Evolutionary conservation across 306 rosid genomes (phyloP).

Genomic region (Prunus davidiana): DNA sequence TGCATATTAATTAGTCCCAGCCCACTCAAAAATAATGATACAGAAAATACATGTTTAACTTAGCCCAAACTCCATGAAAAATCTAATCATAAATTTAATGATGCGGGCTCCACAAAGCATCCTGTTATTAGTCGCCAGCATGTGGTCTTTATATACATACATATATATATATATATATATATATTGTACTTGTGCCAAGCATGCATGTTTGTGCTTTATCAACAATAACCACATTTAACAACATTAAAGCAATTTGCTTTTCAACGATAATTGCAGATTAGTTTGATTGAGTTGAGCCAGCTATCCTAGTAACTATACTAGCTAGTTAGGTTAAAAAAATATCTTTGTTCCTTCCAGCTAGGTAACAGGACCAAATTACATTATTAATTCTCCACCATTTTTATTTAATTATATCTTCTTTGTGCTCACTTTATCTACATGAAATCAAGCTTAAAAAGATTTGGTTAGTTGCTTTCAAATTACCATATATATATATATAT

Average conservation of each 20-base stretch:
- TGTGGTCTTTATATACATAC: conserved; percentile 9
- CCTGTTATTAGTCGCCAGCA: conserved; percentile 40
- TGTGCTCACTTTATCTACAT: background rate
- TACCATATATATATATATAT: too few species aligned
- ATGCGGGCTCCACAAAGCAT: conserved; percentile 36
- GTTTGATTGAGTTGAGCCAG: too few species aligned
- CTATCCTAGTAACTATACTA: too few species aligned
- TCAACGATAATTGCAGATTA: too few species aligned
- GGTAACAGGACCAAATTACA: too few species aligned
- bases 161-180: background rate
- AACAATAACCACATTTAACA: background rate
- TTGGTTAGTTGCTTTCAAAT: background rate
- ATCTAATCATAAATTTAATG: conserved; percentile 35
- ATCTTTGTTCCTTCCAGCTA: too few species aligned
- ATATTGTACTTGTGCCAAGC: background rate
- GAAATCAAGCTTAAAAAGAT: too few species aligned
- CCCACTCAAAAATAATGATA: background rate
- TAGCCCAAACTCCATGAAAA: conserved; percentile 39
- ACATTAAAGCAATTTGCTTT: too few species aligned
- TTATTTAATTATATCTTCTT: background rate
- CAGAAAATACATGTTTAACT: background rate
- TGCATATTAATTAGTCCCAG: background rate
- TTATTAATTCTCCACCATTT: background rate
- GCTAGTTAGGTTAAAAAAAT: too few species aligned
- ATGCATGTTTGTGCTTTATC: background rate